Evolutionary conservation across 148 eudicot genomes (phyloP), one percentile per base, ranked within the genome.

Genomic region (Talinum fruticosum): DNA sequence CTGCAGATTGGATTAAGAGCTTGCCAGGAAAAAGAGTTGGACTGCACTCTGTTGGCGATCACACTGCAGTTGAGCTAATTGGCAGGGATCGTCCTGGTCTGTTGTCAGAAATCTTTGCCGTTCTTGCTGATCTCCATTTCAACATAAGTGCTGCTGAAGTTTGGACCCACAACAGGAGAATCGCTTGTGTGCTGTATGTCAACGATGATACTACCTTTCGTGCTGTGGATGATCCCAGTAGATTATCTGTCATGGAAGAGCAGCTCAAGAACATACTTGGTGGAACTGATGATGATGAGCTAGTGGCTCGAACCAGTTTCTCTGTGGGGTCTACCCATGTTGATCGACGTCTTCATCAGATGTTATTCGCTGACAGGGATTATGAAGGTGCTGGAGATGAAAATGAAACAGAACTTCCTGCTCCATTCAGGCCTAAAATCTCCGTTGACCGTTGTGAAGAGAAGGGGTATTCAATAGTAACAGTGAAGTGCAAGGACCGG

Each of bases 301-400:
- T 76, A 66, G 87, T 83, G 54, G 83, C 87, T 84, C 83, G 69
- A 29, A 88, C 91, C 21, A 84, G 83, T 75, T 82, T 87, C 77
- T 84, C 91, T 14, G 28, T 83, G 82, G 97, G 89, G 6, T 79
- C 72, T 69, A 90, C 93, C 18, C 97, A 92, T 79, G 83, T 88
- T 81, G 97, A 90, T 72, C 86, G 97, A 38, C 87, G 97, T 64
- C 92, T 92, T 73, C 97, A 92, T 87, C 97, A 93, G 85, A 86
- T 93, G 89, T 61, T 93, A 66, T 87, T 85, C 38, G 89, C 88
- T 67, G 92, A 92, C 72, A 83, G 85, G 78, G 97, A 92, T 79
- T 92, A 92, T 75, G 93, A 92, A 81, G 86, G 80, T 38, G 75
- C 36, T 72, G 82, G 73, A 18, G 71, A 47, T 28, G 66, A 51